Conservation (phyloP, 495 filamentous ascomycete genomes). For the Elasticomyces elasticus region DNA sequence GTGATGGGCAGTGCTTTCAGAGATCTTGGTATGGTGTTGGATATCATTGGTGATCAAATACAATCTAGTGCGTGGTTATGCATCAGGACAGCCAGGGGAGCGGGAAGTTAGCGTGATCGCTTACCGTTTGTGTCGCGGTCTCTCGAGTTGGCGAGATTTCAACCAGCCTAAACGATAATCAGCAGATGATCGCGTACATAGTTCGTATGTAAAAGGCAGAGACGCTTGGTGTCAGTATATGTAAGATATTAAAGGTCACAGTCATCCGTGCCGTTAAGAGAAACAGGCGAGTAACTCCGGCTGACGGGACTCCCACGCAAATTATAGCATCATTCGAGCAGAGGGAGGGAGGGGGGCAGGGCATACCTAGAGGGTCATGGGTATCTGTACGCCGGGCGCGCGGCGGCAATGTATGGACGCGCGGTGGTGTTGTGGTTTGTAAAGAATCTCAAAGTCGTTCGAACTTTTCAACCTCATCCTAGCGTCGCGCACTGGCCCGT, state of each 20-base stretch:
- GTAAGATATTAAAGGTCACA: constrained; percentile 11
- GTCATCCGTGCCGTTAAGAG: constrained; percentile 5
- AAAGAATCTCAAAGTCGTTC: too few species aligned
- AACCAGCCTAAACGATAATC: background rate
- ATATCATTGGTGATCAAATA: constrained; percentile 2
- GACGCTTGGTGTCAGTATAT: constrained; percentile 3
- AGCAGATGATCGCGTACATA: background rate
- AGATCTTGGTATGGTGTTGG: constrained; percentile 20
- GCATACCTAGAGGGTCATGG: too few species aligned
- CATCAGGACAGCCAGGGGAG: constrained; percentile 10
- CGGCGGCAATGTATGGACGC: too few species aligned
- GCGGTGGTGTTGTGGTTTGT: too few species aligned
- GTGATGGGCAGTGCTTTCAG: constrained; percentile 8
- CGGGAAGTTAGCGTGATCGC: background rate
- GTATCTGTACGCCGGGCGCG: too few species aligned
- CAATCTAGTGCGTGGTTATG: constrained; percentile 10
- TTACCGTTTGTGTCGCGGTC: background rate
- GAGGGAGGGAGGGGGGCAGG: too few species aligned
- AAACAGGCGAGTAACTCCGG: constrained; percentile 12
- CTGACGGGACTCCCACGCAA: constrained; percentile 6
- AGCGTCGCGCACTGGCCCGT: too few species aligned
- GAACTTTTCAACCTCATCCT: too few species aligned
- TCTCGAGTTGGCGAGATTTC: background rate
- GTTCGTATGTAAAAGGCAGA: background rate
- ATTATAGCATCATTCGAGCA: constrained; percentile 14